Evolutionary conservation across 2,329 filamentous ascomycete species (phyloP), one percentile per base, ranked within the genome.

Genomic region (Delphinella strobiligena): DNA sequence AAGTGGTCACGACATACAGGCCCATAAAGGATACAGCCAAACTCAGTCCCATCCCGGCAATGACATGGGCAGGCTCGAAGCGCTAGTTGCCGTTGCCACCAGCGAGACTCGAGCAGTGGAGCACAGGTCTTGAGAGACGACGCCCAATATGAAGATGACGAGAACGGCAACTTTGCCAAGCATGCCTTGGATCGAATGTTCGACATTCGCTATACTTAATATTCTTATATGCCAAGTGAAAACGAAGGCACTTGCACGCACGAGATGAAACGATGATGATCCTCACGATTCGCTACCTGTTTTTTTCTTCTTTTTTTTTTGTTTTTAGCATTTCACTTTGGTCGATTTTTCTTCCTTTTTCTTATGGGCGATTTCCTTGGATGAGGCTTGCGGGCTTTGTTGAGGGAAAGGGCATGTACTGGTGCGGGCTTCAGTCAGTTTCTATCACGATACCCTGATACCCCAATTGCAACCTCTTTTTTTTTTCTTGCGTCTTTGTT

Each of bases 31-130:
- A 46, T 16, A 37, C 44, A 17, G 39, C 43, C 14, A 50, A 50
- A 43, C 46, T 37, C 7, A 51, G 52, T 15, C 56, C 55, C 36
- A 61, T 42, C 48, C 60, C 4, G 54, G 58, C 19, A 62, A 63
- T 31, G 68, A 73, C 31, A 70, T 77, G 68, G 62, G 67, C 36
- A 63, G 74, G 30, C 57, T 80, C 4, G 72, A 80, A 45, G 73
- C 75, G 17, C 64, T 80, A 7, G 75, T 80, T n/a, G 75, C 75
- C 4, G n/a, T n/a, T n/a, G n/a, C n/a, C n/a, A n/a, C n/a, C n/a
- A n/a, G n/a, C n/a, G n/a, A n/a, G n/a, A n/a, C n/a, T n/a, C n/a
- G n/a, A n/a, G n/a, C n/a, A n/a, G n/a, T n/a, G n/a, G n/a, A n/a
- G n/a, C n/a, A n/a, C n/a, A n/a, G n/a, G n/a, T n/a, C n/a, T n/a